These are phyloP conservation scores for Scenedesmus sp. DNA, from an alignment of 163 green algal genomes.

Conservation along the genomic window DNA sequence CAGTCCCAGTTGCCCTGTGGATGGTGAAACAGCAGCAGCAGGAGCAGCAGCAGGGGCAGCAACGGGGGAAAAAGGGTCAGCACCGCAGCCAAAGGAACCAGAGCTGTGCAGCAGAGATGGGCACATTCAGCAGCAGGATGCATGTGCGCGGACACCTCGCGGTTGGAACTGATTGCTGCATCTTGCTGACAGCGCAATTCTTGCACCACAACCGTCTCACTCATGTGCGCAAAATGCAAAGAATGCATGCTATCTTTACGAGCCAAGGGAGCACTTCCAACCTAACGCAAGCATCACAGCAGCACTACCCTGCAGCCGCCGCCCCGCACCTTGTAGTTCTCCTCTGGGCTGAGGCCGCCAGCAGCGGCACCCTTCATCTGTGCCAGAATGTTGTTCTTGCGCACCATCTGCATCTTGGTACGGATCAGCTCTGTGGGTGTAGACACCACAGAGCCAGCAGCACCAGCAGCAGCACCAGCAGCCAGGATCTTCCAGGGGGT, in stretches of 20 bases:
- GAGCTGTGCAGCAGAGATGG: too few species aligned
- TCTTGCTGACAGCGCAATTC: too few species aligned
- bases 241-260: too few species aligned
- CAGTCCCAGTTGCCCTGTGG: conserved; percentile 57
- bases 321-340: conserved; percentile 56
- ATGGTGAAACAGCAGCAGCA: neutral
- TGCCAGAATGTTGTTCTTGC: conserved; percentile 55
- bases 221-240: too few species aligned
- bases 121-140: too few species aligned
- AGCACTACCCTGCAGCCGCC: neutral
- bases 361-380: conserved; percentile 58
- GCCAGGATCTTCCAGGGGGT: conserved; percentile 51
- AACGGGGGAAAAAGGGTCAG: neutral
- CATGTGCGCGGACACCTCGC: too few species aligned
- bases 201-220: too few species aligned
- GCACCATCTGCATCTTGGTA: conserved; percentile 71
- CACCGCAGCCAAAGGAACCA: neutral
- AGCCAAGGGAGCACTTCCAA: too few species aligned
- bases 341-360: conserved; percentile 38
- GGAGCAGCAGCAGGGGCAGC: too few species aligned
- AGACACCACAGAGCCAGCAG: conserved; percentile 59
- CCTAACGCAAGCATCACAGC: too few species aligned
- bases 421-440: conserved; percentile 63
- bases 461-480: conserved; percentile 59
- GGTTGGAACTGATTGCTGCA: too few species aligned